These are phyloP conservation scores for Monosporascus sp. DNA, from an alignment of 2,329 filamentous ascomycete genomes.

Conservation along the genomic window DNA sequence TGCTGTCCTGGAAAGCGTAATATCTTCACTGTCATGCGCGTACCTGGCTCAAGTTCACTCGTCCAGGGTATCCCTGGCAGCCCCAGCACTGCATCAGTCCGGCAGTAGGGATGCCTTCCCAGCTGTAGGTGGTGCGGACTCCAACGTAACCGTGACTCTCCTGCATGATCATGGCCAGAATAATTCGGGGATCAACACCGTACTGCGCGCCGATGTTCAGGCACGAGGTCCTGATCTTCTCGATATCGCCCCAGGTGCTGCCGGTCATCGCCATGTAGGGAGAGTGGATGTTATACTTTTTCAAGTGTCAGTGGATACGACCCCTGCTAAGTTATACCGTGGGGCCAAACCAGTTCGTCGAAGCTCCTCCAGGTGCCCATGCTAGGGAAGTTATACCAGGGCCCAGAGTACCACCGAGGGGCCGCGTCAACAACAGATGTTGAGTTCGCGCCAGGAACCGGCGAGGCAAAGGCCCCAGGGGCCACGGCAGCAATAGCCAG, in stretches of 20 bases:
- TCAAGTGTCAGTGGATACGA: background rate
- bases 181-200: conserved; percentile 18
- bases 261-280: background rate
- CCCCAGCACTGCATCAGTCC: conserved; percentile 36
- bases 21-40: too few relatives aligned
- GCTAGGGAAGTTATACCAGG: background rate
- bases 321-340: background rate
- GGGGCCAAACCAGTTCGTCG: background rate
- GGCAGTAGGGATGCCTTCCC: conserved; percentile 27
- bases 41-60: conserved; percentile 27
- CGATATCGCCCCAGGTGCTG: background rate
- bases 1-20: background rate
- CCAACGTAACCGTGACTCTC: conserved; percentile 35
- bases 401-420: background rate
- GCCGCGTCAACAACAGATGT: background rate
- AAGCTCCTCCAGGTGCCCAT: background rate
- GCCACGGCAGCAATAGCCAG: background rate
- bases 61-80: conserved; percentile 28
- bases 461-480: background rate
- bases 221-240: background rate
- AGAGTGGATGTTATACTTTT: background rate
- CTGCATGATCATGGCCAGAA: conserved; percentile 37
- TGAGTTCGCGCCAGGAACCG: background rate
- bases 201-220: background rate
- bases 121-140: conserved; percentile 29